phyloP scores from a whole-genome alignment of 352 stramenopile genomes.

The Phytophthora litchii region DNA sequence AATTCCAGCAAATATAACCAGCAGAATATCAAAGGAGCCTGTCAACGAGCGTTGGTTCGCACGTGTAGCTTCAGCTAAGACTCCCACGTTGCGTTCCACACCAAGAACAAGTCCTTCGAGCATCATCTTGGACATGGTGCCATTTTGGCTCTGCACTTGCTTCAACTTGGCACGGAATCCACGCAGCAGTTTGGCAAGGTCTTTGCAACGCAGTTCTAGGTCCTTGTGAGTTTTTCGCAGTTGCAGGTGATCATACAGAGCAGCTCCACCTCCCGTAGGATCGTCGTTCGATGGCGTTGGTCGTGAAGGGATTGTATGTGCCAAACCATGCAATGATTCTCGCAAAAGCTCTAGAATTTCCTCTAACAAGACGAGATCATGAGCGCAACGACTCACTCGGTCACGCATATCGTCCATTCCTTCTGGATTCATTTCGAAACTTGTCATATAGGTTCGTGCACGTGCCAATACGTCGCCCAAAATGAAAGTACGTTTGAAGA shows the following conservation, averaged over 20 bases:
- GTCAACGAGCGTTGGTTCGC: slow-evolving; percentile 71
- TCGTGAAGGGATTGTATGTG: slow-evolving; percentile 69
- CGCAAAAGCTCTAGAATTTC: slow-evolving; percentile 96
- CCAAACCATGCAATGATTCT: slow-evolving; percentile 93
- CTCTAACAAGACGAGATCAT: slow-evolving; percentile 95
- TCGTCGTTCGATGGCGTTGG: slow-evolving; percentile 81
- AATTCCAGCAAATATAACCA: slow-evolving; percentile 92
- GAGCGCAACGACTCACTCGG: slow-evolving; percentile 91
- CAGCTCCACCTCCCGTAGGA: slow-evolving; percentile 64
- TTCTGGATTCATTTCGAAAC: slow-evolving; percentile 92
- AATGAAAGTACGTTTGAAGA: slow-evolving; percentile 97
- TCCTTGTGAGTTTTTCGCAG: slow-evolving; percentile 82
- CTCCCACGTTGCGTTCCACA: slow-evolving; percentile 67
- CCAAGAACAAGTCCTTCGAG: slow-evolving; percentile 65
- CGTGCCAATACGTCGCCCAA: slow-evolving; percentile 95
- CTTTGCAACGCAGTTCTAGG: slow-evolving; percentile 91
- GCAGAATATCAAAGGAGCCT: slow-evolving; percentile 86
- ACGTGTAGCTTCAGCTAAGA: slow-evolving; percentile 61
- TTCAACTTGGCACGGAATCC: slow-evolving; percentile 92
- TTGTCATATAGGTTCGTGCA: slow-evolving; percentile 92
- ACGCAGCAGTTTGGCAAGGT: slow-evolving; percentile 93
- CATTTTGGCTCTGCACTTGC: slow-evolving; percentile 81
- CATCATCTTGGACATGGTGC: slow-evolving; percentile 77
- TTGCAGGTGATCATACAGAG: slow-evolving; percentile 94
- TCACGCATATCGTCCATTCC: slow-evolving; percentile 89